These are phyloP conservation scores for Metschnikowia similis DNA, from an alignment of 805 yeast species.

Conservation along the genomic window DNA sequence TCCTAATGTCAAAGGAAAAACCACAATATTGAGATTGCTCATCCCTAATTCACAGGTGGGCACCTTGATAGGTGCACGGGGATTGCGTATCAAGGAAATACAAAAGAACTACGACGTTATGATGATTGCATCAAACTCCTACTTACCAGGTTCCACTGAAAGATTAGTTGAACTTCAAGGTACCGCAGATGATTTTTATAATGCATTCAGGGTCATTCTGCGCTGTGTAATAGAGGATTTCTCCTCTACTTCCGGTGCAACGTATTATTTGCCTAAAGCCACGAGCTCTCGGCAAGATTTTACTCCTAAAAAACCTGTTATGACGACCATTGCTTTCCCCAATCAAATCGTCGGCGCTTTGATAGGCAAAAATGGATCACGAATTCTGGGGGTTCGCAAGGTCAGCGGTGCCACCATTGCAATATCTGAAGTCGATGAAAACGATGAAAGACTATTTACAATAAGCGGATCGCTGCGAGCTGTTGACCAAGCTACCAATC, in stretches of 20 bases:
- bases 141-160: slow-evolving; percentile 76
- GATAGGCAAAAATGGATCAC: slow-evolving; percentile 79
- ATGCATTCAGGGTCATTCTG: slow-evolving; percentile 55
- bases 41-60: slow-evolving; percentile 87
- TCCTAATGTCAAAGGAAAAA: slow-evolving; percentile 48
- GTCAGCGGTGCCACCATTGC: slow-evolving; percentile 74
- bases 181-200: slow-evolving; percentile 55
- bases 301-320: slow-evolving; percentile 1
- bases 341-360: slow-evolving; percentile 84
- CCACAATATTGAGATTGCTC: slow-evolving; percentile 59
- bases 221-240: slow-evolving; percentile 72
- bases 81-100: slow-evolving; percentile 72
- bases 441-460: slow-evolving; percentile 65
- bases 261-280: slow-evolving; percentile 55
- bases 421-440: slow-evolving; percentile 63
- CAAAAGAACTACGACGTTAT: slow-evolving; percentile 67
- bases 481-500: slow-evolving; percentile 54
- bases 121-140: slow-evolving; percentile 84
- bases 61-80: slow-evolving; percentile 80
- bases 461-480: slow-evolving; percentile 57
- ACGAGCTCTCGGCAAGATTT: slow-evolving; percentile 5
- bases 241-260: slow-evolving; percentile 60
- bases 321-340: slow-evolving; percentile 57
- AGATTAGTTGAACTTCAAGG: slow-evolving; percentile 88
- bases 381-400: slow-evolving; percentile 82